Conservation (phyloP, 805 yeast genomes). For the Pichia exigua region DNA sequence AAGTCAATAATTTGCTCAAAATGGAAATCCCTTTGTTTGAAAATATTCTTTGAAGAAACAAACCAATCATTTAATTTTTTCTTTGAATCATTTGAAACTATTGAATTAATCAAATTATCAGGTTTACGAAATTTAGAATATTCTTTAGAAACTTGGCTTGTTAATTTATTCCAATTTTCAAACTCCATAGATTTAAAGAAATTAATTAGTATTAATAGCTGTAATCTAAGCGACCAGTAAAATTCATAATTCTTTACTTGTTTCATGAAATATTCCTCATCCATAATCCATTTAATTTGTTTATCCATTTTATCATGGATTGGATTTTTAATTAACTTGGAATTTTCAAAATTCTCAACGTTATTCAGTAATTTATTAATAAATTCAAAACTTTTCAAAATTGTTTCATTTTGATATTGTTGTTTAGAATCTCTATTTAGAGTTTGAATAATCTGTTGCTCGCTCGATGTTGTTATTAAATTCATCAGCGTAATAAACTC, state of each 20-base stretch:
- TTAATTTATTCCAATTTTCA: constrained; percentile 16
- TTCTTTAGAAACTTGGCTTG: constrained; percentile 14
- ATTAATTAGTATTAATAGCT: constrained; percentile 20
- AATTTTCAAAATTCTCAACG: neutral
- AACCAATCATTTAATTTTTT: neutral
- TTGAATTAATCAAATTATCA: constrained; percentile 12
- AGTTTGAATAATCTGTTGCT: neutral
- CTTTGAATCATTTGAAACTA: constrained; percentile 1
- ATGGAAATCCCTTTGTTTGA: constrained; percentile 2
- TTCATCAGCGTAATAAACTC: constrained; percentile 1
- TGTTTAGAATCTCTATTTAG: neutral
- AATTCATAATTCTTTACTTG: constrained; percentile 15
- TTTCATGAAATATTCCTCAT: constrained; percentile 16
- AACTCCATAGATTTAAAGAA: constrained; percentile 15
- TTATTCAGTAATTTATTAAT: neutral
- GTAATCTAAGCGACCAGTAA: constrained; percentile 16
- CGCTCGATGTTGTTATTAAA: neutral
- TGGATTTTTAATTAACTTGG: neutral
- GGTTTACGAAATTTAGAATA: constrained; percentile 20
- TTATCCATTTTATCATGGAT: neutral
- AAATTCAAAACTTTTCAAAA: constrained; percentile 14
- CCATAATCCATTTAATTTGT: constrained; percentile 23
- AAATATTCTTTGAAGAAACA: neutral
- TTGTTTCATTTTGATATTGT: neutral
- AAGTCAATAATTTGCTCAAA: constrained; percentile 10